These are phyloP conservation scores for Botrytis pseudocinerea DNA, from an alignment of 2,329 filamentous ascomycete genomes.

Conservation along the genomic window DNA sequence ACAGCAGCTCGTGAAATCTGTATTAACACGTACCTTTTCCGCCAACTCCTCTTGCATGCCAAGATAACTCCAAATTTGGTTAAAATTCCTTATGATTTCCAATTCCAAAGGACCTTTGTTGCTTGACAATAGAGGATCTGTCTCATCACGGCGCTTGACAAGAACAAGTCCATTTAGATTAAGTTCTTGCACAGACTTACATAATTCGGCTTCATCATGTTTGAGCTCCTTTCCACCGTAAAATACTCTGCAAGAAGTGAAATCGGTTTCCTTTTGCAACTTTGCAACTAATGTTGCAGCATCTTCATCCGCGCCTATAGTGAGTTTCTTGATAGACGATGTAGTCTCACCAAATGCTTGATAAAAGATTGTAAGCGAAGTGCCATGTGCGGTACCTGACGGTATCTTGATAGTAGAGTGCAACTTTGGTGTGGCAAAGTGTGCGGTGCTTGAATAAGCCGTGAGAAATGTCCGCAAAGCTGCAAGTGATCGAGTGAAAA, in stretches of 20 bases:
- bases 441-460: conserved; percentile 61
- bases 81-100: conserved; percentile 79
- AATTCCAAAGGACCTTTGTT: conserved; percentile 67
- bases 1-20: not conserved
- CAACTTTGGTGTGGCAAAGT: conserved; percentile 60
- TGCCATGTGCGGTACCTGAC: conserved; percentile 58
- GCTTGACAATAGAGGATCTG: conserved; percentile 48
- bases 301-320: conserved; percentile 71
- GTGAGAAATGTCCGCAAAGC: conserved; percentile 68
- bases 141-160: conserved; percentile 59
- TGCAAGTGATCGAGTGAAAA: conserved; percentile 68
- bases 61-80: conserved; percentile 79
- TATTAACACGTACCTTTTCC: conserved; percentile 54
- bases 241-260: conserved; percentile 73
- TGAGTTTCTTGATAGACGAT: conserved; percentile 61
- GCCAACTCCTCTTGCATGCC: conserved; percentile 70
- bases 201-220: conserved; percentile 58
- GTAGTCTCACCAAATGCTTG: conserved; percentile 67
- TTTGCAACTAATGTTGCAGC: conserved; percentile 67
- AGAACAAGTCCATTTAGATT: conserved; percentile 66
- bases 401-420: conserved; percentile 54
- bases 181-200: conserved; percentile 67
- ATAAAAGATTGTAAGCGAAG: conserved; percentile 67
- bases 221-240: conserved; percentile 66
- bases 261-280: conserved; percentile 69